Base-by-base conservation (phyloP, 495 filamentous ascomycete genomes). In the Usnea hakonensis region DNA sequence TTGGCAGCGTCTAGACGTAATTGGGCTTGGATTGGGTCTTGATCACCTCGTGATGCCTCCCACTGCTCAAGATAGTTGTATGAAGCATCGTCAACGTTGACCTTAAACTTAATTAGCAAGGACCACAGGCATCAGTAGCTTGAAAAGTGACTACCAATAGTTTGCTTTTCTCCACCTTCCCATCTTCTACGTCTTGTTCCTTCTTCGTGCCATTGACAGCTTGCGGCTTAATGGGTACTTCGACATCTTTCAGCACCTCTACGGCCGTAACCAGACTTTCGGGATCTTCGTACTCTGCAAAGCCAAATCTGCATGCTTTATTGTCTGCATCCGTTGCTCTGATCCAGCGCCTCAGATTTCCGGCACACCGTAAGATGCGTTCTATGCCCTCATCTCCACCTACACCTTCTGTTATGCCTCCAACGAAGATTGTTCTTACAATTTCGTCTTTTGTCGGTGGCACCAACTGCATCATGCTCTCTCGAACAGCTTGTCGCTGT, bases 211-310 rank as follows among this genome's bases (percentile, higher is more conserved):
- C 77, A 59, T 74, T 75, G 21, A 81, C 75, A 19, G 73, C 65
- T 67, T 89, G 87, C 72, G 81, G 87, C 77, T 90, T 89, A 60
- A 87, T 76, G 61, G 94, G 95, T 55, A 97, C 86, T 74, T 95
- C 81, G 60, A 98, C 79, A 69, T 91, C 87, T 75, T 84, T 87
- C 69, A 97, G 83, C 53, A 93, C 84, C 75, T 95, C 90, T 61
- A 91, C 86, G 60, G 93, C 94, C 56, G 86, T 86, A 75, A 85
- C 85, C 67, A 99, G 80, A 67, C 90, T 91, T 71, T 96, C 89
- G 37, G 87, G 84, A 75, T 97, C 91, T 63, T 96, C 93, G 76
- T 88, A 99, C 76, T 97, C 91, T 63, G 92, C 94, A 76, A 99
- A 97, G 41, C 94, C 95, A 77, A 97, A 97, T 58, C 85, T 84